Base-by-base conservation (phyloP, 768 basidiomycete species). In the Leucosporidium scottii region DNA sequence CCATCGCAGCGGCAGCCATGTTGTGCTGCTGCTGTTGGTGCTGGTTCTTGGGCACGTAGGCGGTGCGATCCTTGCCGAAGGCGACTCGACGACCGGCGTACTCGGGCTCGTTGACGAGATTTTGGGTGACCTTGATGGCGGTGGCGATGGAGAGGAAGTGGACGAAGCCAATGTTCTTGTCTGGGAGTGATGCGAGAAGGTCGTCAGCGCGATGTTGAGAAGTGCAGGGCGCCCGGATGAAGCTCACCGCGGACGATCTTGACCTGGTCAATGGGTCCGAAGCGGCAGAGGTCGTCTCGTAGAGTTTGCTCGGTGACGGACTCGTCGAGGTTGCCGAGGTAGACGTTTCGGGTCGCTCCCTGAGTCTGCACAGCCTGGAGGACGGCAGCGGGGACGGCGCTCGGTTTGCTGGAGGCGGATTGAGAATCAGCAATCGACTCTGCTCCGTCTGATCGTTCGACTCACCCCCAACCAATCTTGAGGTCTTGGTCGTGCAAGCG, bases 111-210 rank as follows among this genome's bases (percentile, higher is more conserved):
- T 86, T 88, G 3, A 93, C 92, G 30, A 99, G 83, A 10, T 90
- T 90, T 73, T 89, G 88, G 58, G 98, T 96, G 57, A 98, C 94
- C 89, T 98, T 97, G 72, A 89, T 93, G 21, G 96, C 96, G 51
- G 90, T 85, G 27, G 89, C 84, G 77, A 99, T 96, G 78, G 89
- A 91, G 76, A 99, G 81, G 82, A 98, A 98, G 79, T 99, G 96
- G 25, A 99, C 93, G 78, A 99, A 99, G 3, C 93, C 96, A 66
- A 98, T 98, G 76, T 96, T 96, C 84, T 97, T 97, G 82, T 99
- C 96, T 65, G 50, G 27, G 13, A 15, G 34, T 49, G 27, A 15
- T 9, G n/a, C 30, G n/a, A 27, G 36, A 12, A 50, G 34, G 34
- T 23, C n/a, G n/a, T 36, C 10, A 28, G 36, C 7, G n/a, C 8